These are phyloP conservation scores for Trichoderma guizhouense DNA, from an alignment of 2,329 filamentous ascomycete genomes.

Conservation along the genomic window DNA sequence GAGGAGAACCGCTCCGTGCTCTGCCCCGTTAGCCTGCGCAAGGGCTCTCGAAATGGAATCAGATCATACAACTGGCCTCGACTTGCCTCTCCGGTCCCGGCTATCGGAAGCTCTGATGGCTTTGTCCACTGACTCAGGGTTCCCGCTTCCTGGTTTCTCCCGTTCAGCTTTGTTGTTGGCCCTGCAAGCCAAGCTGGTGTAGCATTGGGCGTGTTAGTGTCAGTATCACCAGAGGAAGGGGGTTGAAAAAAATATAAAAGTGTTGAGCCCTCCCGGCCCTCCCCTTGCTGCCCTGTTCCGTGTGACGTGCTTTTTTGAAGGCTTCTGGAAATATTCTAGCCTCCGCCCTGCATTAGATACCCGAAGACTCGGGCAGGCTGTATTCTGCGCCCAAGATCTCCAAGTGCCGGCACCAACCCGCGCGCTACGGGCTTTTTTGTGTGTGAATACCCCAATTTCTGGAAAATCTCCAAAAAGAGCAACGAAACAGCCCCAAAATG, in stretches of 20 bases:
- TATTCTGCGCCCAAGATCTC: not conserved
- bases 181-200: not conserved
- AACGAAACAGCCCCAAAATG: not conserved
- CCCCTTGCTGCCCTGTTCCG: not conserved
- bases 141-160: not conserved
- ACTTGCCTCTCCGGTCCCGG: conserved; percentile 3
- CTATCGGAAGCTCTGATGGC: not conserved
- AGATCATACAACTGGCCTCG: not conserved
- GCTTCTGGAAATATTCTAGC: conserved; percentile 14
- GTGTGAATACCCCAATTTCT: not conserved
- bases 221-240: not conserved
- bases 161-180: not conserved
- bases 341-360: not conserved
- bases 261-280: not conserved
- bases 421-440: not conserved
- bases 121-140: conserved; percentile 1
- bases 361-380: not conserved
- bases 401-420: conserved; percentile 1
- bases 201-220: conserved; percentile 1
- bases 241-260: not conserved
- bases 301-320: not conserved
- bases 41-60: not conserved
- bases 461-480: not conserved
- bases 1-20: not conserved
- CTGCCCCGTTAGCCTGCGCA: not conserved